Conservation (phyloP, 1,284 basidiomycete species). For the Microbotryum saponariae region DNA sequence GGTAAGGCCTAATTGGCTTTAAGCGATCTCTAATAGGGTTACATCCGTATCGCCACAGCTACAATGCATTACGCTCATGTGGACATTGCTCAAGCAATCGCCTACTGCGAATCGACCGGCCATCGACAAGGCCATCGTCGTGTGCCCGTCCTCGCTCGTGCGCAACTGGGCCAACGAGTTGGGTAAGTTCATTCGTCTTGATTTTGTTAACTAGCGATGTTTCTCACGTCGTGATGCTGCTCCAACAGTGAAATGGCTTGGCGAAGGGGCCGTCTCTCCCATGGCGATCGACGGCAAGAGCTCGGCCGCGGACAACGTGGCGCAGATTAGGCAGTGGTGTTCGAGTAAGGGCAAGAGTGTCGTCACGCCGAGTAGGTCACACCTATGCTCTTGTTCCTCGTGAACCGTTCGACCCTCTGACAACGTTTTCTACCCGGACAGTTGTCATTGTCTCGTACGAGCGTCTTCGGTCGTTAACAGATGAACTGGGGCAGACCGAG, state of each 20-base stretch:
- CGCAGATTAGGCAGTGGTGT: conserved; percentile 76
- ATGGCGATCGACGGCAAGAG: conserved; percentile 86
- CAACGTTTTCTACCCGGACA: conserved; percentile 37
- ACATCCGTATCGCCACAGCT: conserved; percentile 42
- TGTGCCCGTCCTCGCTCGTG: conserved; percentile 91
- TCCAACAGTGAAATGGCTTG: conserved; percentile 77
- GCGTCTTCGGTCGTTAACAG: conserved; percentile 75
- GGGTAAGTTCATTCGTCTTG: conserved; percentile 45
- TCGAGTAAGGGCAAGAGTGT: conserved; percentile 75
- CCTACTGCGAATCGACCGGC: conserved; percentile 75
- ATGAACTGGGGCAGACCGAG: conserved; percentile 64
- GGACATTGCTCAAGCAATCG: conserved; percentile 96
- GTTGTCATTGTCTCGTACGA: conserved; percentile 99
- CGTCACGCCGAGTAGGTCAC: conserved; percentile 68
- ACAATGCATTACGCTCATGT: conserved; percentile 92
- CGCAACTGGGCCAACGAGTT: conserved; percentile 99
- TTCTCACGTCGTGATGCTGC: conserved; percentile 8
- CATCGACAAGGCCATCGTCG: conserved; percentile 97
- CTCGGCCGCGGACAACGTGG: conserved; percentile 67
- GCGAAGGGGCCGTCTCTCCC: conserved; percentile 67
- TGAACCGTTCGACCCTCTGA: no score
- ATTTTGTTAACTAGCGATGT: background rate
- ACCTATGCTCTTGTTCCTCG: background rate
- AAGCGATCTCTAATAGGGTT: background rate
- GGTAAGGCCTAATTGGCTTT: background rate